Evolutionary conservation across 441 rosid species (phyloP).

Genomic region (Macaranga tanarius): DNA sequence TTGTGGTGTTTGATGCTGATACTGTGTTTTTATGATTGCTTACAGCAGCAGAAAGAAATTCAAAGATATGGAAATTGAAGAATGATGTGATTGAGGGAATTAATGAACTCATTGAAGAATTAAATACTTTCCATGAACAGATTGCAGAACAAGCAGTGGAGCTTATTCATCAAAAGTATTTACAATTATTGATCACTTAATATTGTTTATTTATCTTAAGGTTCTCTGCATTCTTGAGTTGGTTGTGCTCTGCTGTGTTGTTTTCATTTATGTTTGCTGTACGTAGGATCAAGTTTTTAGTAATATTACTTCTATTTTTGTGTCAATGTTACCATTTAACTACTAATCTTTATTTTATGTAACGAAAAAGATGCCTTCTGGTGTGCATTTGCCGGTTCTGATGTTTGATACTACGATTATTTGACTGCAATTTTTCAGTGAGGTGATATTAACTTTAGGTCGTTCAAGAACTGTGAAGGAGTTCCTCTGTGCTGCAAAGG

Average conservation of each 20-base stretch:
- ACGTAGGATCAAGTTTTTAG: not conserved
- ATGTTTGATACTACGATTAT: not conserved
- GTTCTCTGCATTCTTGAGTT: not conserved
- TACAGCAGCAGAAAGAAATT: conserved; percentile 87
- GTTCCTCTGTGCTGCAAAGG: conserved; percentile 94
- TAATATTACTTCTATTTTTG: not conserved
- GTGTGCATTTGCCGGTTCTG: not conserved
- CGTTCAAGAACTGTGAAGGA: conserved; percentile 95
- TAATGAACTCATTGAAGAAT: conserved; percentile 87
- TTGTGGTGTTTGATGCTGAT: too few species aligned
- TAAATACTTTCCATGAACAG: conserved; percentile 84
- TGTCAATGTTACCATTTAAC: not conserved
- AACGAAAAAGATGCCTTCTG: not conserved
- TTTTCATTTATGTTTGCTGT: too few species aligned
- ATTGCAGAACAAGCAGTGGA: conserved; percentile 98
- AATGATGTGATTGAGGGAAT: conserved; percentile 92
- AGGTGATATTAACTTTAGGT: conserved; percentile 92
- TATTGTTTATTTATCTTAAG: conserved; percentile 8
- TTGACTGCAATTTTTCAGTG: conserved; percentile 48
- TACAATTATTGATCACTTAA: not conserved
- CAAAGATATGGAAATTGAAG: conserved; percentile 78
- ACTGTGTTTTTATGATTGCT: not conserved
- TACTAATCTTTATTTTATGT: not conserved
- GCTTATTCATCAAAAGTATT: conserved; percentile 97
- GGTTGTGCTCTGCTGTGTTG: not conserved